Evolutionary conservation across 148 eudicot genomes (phyloP), one percentile per base, ranked within the genome.

Genomic region (Suaeda aralocaspica): DNA sequence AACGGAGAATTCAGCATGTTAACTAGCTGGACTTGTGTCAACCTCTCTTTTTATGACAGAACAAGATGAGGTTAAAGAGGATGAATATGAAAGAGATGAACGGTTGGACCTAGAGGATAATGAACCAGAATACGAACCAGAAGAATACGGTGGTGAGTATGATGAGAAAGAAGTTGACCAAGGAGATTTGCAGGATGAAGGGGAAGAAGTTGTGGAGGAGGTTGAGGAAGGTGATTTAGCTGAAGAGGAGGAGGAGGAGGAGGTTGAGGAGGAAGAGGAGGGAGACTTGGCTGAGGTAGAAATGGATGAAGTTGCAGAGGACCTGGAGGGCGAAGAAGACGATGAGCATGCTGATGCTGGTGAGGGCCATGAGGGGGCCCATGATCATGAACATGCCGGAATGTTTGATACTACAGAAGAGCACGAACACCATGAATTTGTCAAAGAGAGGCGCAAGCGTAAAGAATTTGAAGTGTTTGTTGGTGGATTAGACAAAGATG

Each of bases 401-500:
- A 68, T 80, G 83, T 81, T 66, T 66, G 95, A 94, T 68, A 84
- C 76, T 21, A 82, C 78, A 44, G 96, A 91, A 49, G 92, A 87
- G 67, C 86, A 84, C 72, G 98, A 94, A 61, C 96, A 91, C 79
- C 96, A 87, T 68, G 88, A 89, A 36, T 79, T 86, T 78, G 73
- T 87, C 62, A 87, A 89, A 69, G 99, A 94, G 77, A 89, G 99
- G 85, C 88, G 90, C 57, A 94, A 94, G 69, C 70, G 97, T 42
- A 94, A 94, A 80, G 99, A 94, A 78, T 94, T 87, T 75, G 99
- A 94, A 74, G 77, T 94, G 45, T 94, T 94, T 86, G 97, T 94
- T 82, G 99, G 99, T 57, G 97, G 99, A 24, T 81, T 94, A 84
- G 99, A 94, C 84, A 94, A 94, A 80, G 99, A 94, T 81, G 97